Evolutionary conservation across 2,329 filamentous ascomycete genomes (phyloP).

Genomic region (Fusarium fujikuroi): DNA sequence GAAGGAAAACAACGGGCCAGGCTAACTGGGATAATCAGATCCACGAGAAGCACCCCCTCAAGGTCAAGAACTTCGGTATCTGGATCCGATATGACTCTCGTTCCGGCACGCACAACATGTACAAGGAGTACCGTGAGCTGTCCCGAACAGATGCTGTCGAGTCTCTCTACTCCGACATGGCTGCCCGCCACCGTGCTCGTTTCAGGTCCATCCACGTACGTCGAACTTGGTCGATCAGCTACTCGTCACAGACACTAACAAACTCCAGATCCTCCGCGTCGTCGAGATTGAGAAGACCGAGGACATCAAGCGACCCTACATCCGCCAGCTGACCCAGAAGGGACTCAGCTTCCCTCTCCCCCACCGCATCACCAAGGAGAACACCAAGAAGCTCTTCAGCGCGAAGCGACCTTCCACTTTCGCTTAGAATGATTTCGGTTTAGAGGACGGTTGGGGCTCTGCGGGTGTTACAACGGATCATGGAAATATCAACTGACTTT

Average conservation of each 20-base stretch:
- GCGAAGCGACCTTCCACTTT: conserved; percentile 96
- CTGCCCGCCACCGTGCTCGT: conserved; percentile 93
- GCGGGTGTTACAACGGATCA: conserved; percentile 71
- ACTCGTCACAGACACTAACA: conserved; percentile 7
- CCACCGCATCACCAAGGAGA: conserved; percentile 88
- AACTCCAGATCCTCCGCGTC: conserved; percentile 89
- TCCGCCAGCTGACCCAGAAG: conserved; percentile 98
- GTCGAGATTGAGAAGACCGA: conserved; percentile 95
- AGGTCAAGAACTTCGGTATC: conserved; percentile 99
- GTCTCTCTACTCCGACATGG: conserved; percentile 99
- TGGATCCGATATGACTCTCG: conserved; percentile 99
- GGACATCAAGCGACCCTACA: conserved; percentile 97
- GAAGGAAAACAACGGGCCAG: background rate
- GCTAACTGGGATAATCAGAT: conserved; percentile 68
- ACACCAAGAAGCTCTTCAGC: conserved; percentile 90
- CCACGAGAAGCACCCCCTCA: conserved; percentile 97
- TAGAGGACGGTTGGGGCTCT: conserved; percentile 63
- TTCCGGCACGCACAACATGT: conserved; percentile 99
- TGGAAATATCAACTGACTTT: conserved; percentile 69
- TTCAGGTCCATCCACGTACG: conserved; percentile 99
- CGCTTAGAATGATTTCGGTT: conserved; percentile 78
- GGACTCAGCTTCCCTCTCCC: conserved; percentile 97
- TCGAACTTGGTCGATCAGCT: conserved; percentile 39
- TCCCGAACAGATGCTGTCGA: conserved; percentile 95
- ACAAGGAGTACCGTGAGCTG: conserved; percentile 99